Base-by-base conservation (phyloP, 768 basidiomycete genomes). In the Lactarius sp. region DNA sequence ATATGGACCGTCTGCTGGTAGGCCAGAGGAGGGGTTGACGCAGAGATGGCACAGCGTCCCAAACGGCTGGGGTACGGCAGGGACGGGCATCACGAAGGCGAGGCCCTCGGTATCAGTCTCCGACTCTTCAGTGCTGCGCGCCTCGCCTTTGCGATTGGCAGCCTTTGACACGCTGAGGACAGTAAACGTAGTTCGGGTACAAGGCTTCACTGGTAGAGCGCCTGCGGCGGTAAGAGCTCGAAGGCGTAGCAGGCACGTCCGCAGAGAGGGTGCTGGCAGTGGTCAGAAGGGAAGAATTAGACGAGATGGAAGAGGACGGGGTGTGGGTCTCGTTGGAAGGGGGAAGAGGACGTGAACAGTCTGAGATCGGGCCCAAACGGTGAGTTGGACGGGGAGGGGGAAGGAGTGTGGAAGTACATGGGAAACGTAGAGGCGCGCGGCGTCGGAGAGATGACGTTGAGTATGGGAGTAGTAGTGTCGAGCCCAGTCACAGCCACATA, bases 151-250 rank as follows among this genome's bases (percentile, higher is more conserved):
- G 70, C 71, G 77, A 76, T 83, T 77, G 69, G 76, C 78, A 58
- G 75, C 79, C 80, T 68, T 83, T 81, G 73, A 70, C 68, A 57
- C 87, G 79, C 74, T 88, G 87, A 0, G 88, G 88, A 9, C 88
- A 85, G 71, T 89, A 90, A 34, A 90, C 87, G 73, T 90, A 90
- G 73, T 85, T 80, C 69, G 89, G 88, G 68, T 89, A 86, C 77
- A 84, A 76, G 71, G 79, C 76, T 76, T 87, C 87, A 73, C 90
- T 72, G 46, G 73, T 72, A 66, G 74, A 76, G 66, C 73, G 73
- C 60, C 74, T 72, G 46, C 75, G 71, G 66, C 71, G 73, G 57
- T 71, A 73, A 65, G 72, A 51, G 22, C 62, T 37, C 33, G 54
- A 69, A 6, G 68, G 70, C 58, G 68, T 53, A 10, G 59, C 39